These are phyloP conservation scores for Cordyceps tenuipes DNA, from an alignment of 2,329 filamentous ascomycete genomes.

Conservation along the genomic window DNA sequence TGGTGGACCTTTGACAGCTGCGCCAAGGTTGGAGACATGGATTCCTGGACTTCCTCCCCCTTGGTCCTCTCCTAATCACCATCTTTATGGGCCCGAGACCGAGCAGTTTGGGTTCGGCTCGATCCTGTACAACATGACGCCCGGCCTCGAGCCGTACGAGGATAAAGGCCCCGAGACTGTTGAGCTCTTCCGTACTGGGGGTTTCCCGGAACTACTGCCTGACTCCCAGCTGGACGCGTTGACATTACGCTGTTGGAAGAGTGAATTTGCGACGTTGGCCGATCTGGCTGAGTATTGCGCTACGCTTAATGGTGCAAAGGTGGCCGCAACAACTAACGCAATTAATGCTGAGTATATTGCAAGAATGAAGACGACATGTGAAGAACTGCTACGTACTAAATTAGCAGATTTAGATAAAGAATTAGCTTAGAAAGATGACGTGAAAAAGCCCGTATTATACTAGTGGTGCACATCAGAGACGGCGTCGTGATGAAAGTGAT, in stretches of 20 bases:
- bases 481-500: too few species aligned
- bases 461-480: too few species aligned
- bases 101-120: constrained; percentile 9
- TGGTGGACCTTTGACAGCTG: constrained; percentile 5
- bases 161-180: neutral
- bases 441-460: too few species aligned
- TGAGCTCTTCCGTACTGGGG: neutral
- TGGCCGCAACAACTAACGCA: too few species aligned
- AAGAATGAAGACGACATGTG: too few species aligned
- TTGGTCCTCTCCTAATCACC: neutral
- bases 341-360: too few species aligned
- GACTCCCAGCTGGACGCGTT: neutral
- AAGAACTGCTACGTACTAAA: too few species aligned
- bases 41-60: constrained; percentile 4
- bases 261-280: constrained; percentile 6
- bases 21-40: neutral
- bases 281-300: neutral
- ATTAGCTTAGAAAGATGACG: too few species aligned
- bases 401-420: too few species aligned
- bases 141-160: constrained; percentile 7
- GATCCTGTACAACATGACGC: constrained; percentile 4
- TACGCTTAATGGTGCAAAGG: too few species aligned
- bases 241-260: constrained; percentile 1
- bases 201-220: neutral
- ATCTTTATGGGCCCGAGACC: neutral